Evolutionary conservation across 768 basidiomycete genomes (phyloP).

Genomic region (Amanita pseudoporphyria): DNA sequence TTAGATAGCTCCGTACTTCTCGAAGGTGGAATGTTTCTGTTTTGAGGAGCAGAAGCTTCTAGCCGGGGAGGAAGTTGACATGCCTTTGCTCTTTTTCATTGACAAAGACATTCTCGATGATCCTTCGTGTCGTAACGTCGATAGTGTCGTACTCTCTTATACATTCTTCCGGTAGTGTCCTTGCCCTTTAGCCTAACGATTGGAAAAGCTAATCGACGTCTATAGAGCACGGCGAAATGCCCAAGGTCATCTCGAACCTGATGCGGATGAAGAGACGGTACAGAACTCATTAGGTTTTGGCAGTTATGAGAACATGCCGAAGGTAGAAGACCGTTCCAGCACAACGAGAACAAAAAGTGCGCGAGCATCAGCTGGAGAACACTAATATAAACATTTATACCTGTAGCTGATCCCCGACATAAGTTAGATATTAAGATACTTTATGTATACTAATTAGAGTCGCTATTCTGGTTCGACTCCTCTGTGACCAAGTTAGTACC

Average conservation of each 20-base stretch:
- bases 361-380: background rate
- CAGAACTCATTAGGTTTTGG: conserved; percentile 75
- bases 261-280: conserved; percentile 72
- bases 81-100: conserved; percentile 98
- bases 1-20: conserved; percentile 96
- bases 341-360: background rate
- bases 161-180: conserved; percentile 83
- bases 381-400: background rate
- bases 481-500: background rate
- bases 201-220: background rate
- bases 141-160: conserved; percentile 91
- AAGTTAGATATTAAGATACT: background rate
- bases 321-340: conserved; percentile 16
- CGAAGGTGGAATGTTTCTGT: conserved; percentile 99
- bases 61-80: conserved; percentile 94
- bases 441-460: conserved; percentile 1
- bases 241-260: conserved; percentile 83
- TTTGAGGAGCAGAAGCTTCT: conserved; percentile 97
- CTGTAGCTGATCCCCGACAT: background rate
- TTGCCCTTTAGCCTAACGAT: conserved; percentile 14
- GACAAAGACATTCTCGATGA: conserved; percentile 96
- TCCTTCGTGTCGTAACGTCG: conserved; percentile 74
- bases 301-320: conserved; percentile 46
- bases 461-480: conserved; percentile 5
- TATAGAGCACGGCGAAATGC: conserved; percentile 77